phyloP scores from a whole-genome alignment of 2,329 filamentous ascomycete genomes.

The Neocatenulostroma microsporum region DNA sequence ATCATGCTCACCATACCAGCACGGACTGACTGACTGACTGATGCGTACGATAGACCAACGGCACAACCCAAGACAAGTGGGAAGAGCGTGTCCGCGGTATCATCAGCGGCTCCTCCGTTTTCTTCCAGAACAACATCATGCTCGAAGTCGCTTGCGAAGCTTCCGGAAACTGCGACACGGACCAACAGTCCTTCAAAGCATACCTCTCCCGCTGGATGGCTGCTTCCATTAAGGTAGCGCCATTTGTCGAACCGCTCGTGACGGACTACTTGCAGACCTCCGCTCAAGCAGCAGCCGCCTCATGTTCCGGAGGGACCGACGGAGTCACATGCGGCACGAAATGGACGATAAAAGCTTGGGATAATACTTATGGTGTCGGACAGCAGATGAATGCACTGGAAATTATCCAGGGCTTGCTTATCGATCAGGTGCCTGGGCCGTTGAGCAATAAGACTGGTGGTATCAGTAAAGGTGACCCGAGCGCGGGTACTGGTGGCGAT shows the following conservation, averaged over 20 bases:
- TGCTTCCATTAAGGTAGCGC: constrained; percentile 47
- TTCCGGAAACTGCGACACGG: constrained; percentile 34
- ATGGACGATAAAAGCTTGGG: constrained; percentile 36
- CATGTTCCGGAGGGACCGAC: constrained; percentile 44
- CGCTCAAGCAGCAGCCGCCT: constrained; percentile 47
- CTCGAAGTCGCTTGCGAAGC: constrained; percentile 39
- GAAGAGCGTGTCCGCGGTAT: constrained; percentile 18
- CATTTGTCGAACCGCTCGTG: constrained; percentile 33
- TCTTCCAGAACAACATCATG: constrained; percentile 37
- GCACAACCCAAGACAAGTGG: constrained; percentile 16
- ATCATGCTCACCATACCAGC: neutral
- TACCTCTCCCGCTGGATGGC: constrained; percentile 45
- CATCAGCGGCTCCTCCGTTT: constrained; percentile 27
- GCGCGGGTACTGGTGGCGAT: constrained; percentile 29
- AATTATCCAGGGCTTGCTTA: constrained; percentile 40
- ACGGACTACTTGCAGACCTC: constrained; percentile 47
- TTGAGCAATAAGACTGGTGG: constrained; percentile 47
- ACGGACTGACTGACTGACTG: neutral
- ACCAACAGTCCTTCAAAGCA: constrained; percentile 39
- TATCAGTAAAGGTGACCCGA: constrained; percentile 40
- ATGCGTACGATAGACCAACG: constrained; percentile 16
- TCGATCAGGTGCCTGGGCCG: constrained; percentile 32
- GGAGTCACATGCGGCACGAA: constrained; percentile 39
- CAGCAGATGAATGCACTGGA: constrained; percentile 53
- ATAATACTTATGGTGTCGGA: constrained; percentile 45